Evolutionary conservation across 2,329 filamentous ascomycete genomes (phyloP), one percentile per base, ranked within the genome.

Genomic region (Pseudocercospora cruenta): DNA sequence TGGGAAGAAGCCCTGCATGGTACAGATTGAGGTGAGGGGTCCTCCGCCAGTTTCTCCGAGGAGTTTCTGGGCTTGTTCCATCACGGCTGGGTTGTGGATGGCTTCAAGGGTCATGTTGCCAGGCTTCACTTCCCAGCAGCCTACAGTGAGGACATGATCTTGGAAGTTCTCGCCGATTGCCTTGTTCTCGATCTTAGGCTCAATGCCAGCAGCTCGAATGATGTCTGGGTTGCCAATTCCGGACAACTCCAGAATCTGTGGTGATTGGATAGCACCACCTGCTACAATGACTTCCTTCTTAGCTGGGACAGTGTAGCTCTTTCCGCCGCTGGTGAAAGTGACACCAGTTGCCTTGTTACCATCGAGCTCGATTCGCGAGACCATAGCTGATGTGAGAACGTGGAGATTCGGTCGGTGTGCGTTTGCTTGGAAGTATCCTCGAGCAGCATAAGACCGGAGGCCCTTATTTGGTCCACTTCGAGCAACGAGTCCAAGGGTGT

Each of bases 191-290:
- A 85, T 75, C 64, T 80, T 82, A 33, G 79, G 74, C 12, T 79
- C 71, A n/a, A 86, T 79, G 24, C 71, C 71, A 43, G 71, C 71
- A 54, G 67, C 66, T 24, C 64, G 63, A 33, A 86, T 77, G 19
- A 85, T 71, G 0, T 78, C 72, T 2, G 78, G 76, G 54, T 81
- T 78, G 3, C 88, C 88, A 45, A 90, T 82, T 0, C 88, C 88
- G 0, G 86, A 89, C 1, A 89, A 78, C 68, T 90, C 87, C n/a
- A 86, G 82, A 16, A 87, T 78, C 75, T 85, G 86, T 4, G 83
- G 88, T 9, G 85, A 87, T 72, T 84, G 83, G 47, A 86, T 78
- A 28, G 81, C 84, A 0, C 88, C 88, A 0, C 86, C 87, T 4
- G 84, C 84, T 2, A 91, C 75, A 43, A 91, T 82, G 10, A 89